These are phyloP conservation scores for Perilla frutescens DNA, from an alignment of 257 asterid species.

Conservation along the genomic window DNA sequence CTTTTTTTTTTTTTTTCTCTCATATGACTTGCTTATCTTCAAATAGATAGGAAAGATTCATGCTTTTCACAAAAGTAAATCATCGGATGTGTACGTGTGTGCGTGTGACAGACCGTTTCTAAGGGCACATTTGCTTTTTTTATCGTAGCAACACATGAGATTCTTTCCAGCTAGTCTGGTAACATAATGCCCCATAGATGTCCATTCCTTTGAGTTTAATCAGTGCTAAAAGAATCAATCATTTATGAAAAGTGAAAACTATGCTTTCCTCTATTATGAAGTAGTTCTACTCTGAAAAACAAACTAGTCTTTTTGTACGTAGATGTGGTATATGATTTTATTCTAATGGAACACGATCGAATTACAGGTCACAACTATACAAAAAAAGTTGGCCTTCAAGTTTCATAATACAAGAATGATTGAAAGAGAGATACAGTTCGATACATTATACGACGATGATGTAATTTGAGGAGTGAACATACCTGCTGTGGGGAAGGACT, in stretches of 20 bases:
- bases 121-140: slow-evolving; percentile 30
- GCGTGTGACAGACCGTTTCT: slow-evolving; percentile 36
- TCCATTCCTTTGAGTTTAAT: slow-evolving; percentile 9
- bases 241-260: slow-evolving; percentile 20
- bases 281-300: neutral
- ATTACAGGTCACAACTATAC: slow-evolving; percentile 28
- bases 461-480: slow-evolving; percentile 29
- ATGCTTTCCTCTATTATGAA: neutral
- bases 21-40: slow-evolving; percentile 18
- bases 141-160: slow-evolving; percentile 22
- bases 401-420: slow-evolving; percentile 26
- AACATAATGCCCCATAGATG: slow-evolving; percentile 18
- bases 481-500: slow-evolving; percentile 36
- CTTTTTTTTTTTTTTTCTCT: neutral
- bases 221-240: slow-evolving; percentile 13
- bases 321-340: neutral
- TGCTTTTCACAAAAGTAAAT: slow-evolving; percentile 37
- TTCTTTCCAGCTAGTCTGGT: slow-evolving; percentile 23
- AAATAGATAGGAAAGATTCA: slow-evolving; percentile 29
- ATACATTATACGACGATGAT: slow-evolving; percentile 28
- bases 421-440: slow-evolving; percentile 5
- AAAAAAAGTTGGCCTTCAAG: neutral
- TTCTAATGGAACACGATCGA: slow-evolving; percentile 4
- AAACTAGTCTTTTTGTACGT: neutral
- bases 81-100: slow-evolving; percentile 13